Percentiles rank a stretch among this genome's conserved stretches.
phyloP scores from a whole-genome alignment of 495 filamentous ascomycete genomes.

The Hypoxylon subgilvum region DNA sequence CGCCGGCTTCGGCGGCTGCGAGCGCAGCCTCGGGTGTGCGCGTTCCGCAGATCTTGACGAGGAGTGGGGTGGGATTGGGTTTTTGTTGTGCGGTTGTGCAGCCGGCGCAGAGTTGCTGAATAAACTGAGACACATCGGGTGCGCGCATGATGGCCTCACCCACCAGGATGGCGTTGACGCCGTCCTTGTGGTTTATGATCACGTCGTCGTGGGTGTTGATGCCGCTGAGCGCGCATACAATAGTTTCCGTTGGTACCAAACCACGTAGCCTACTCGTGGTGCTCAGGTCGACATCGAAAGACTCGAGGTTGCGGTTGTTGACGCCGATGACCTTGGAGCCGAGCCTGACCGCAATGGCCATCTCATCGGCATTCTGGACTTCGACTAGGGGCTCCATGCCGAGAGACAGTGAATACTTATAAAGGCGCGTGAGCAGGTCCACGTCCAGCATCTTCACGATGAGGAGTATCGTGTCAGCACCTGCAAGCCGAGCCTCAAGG shows the following conservation, averaged over 20 bases:
- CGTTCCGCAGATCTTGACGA: slow-evolving; percentile 98
- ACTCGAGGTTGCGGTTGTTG: slow-evolving; percentile 95
- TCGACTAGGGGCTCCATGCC: slow-evolving; percentile 99
- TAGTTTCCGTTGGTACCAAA: slow-evolving; percentile 81
- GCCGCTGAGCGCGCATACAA: slow-evolving; percentile 92
- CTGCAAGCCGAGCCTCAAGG: slow-evolving; percentile 88
- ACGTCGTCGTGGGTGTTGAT: slow-evolving; percentile 93
- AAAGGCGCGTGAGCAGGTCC: slow-evolving; percentile 76
- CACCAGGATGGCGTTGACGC: slow-evolving; percentile 90
- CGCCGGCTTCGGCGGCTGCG: slow-evolving; percentile 82
- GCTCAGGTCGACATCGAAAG: slow-evolving; percentile 93
- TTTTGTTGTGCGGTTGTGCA: slow-evolving; percentile 33
- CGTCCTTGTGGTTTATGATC: slow-evolving; percentile 81
- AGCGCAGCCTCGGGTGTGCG: slow-evolving; percentile 79
- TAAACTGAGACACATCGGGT: slow-evolving; percentile 75
- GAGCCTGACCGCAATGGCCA: slow-evolving; percentile 82
- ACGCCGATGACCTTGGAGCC: slow-evolving; percentile 96
- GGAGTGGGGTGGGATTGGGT: slow-evolving; percentile 46
- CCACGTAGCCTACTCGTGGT: slow-evolving; percentile 91
- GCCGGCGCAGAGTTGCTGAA: slow-evolving; percentile 76
- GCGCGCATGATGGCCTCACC: slow-evolving; percentile 97
- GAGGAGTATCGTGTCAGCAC: slow-evolving; percentile 91
- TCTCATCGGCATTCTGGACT: slow-evolving; percentile 92
- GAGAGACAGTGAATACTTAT: slow-evolving; percentile 83
- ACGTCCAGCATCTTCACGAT: slow-evolving; percentile 97